phyloP scores from a whole-genome alignment of 345 rosid genomes.

The Cochlearia excelsa region DNA sequence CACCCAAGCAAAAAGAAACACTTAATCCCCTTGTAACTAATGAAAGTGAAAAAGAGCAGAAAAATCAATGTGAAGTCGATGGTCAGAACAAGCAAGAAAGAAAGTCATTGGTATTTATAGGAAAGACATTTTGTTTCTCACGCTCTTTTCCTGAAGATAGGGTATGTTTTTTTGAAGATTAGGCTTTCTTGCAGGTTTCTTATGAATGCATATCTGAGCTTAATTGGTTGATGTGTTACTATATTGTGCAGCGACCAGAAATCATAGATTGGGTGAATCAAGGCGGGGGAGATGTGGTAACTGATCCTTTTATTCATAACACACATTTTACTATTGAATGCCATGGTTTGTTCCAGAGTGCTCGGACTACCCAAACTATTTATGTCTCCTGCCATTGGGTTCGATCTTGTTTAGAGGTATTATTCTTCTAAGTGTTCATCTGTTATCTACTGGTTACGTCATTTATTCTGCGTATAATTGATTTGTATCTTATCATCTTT shows the following conservation, averaged over 20 bases:
- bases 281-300: conserved; percentile 79
- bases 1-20: conserved; percentile 40
- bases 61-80: conserved; percentile 37
- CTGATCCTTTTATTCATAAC: conserved; percentile 37
- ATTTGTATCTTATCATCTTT: neutral
- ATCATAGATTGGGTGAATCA: conserved; percentile 77
- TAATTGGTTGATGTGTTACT: conserved; percentile 22
- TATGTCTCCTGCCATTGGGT: conserved; percentile 93
- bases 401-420: conserved; percentile 85
- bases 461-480: conserved; percentile 13
- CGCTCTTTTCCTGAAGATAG: conserved; percentile 71
- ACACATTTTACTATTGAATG: conserved; percentile 66
- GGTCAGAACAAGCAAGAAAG: conserved; percentile 36
- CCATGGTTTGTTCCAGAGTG: conserved; percentile 55
- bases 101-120: conserved; percentile 56
- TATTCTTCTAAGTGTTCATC: conserved; percentile 24
- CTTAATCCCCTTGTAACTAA: conserved; percentile 32
- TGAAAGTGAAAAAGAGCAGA: conserved; percentile 37
- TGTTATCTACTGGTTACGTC: conserved; percentile 14
- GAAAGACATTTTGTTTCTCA: conserved; percentile 77
- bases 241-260: conserved; percentile 62
- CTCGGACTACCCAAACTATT: conserved; percentile 35
- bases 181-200: conserved; percentile 27
- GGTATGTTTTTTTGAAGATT: conserved; percentile 48
- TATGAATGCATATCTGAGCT: conserved; percentile 17